Evolutionary conservation across 2,329 filamentous ascomycete species (phyloP).

Genomic region (Botryotinia narcissicola): DNA sequence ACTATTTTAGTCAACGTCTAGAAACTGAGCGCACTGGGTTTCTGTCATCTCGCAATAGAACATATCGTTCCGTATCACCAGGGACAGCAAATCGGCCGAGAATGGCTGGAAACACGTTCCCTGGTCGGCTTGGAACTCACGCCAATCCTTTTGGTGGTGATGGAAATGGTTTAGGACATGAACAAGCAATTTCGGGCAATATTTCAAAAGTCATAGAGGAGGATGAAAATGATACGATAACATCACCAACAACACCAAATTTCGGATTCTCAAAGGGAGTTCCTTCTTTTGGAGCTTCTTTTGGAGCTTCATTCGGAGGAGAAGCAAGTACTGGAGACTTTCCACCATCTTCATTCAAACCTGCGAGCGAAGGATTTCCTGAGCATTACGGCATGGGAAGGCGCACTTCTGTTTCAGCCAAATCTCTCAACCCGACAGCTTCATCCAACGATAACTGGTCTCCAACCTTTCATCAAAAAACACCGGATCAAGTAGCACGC

Average conservation of each 20-base stretch:
- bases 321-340: constrained; percentile 47
- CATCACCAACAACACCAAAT: constrained; percentile 67
- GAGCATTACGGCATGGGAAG: constrained; percentile 91
- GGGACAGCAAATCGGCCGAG: constrained; percentile 38
- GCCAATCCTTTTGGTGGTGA: constrained; percentile 70
- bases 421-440: constrained; percentile 87
- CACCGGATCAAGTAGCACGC: constrained; percentile 73
- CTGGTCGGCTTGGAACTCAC: constrained; percentile 65
- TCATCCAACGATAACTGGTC: constrained; percentile 86
- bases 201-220: constrained; percentile 48
- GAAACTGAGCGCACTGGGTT: constrained; percentile 61
- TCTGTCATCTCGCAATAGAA: constrained; percentile 42
- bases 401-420: constrained; percentile 93
- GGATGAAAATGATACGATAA: constrained; percentile 72
- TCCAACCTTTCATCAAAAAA: constrained; percentile 82
- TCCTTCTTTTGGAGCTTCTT: constrained; percentile 36
- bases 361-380: constrained; percentile 66
- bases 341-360: constrained; percentile 44
- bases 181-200: constrained; percentile 52
- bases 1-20: constrained; percentile 64
- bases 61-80: constrained; percentile 36
- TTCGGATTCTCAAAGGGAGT: constrained; percentile 49
- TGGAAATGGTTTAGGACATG: constrained; percentile 31
- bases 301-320: constrained; percentile 43
- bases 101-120: constrained; percentile 76